Conservation (phyloP, 148 eudicot species). For the Fagopyrum esculentum region DNA sequence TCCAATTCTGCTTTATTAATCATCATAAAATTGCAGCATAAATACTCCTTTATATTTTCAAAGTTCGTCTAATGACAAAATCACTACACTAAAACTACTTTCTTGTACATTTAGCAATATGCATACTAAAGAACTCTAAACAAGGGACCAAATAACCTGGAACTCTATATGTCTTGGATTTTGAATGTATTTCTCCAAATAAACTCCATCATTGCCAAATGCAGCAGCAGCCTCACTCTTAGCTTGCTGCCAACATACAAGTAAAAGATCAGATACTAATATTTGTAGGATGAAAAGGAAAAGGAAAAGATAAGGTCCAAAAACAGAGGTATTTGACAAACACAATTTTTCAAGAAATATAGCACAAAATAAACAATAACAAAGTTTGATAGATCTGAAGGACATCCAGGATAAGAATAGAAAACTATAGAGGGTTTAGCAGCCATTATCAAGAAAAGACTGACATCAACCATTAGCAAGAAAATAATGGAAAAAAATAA, state of each 20-base stretch:
- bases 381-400: neutral
- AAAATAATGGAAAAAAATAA: neutral
- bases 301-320: neutral
- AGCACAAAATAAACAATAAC: neutral
- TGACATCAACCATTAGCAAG: neutral
- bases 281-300: neutral
- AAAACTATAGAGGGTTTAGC: neutral
- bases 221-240: slow-evolving; percentile 99
- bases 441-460: neutral
- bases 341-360: neutral
- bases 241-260: slow-evolving; percentile 55
- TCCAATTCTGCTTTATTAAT: too few relatives aligned
- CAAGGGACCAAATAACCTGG: slow-evolving; percentile 48
- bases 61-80: neutral
- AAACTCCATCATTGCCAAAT: slow-evolving; percentile 96
- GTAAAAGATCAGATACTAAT: slow-evolving; percentile 5
- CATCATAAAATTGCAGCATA: neutral
- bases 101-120: neutral
- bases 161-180: slow-evolving; percentile 99
- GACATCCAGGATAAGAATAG: neutral
- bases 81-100: neutral
- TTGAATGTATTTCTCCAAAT: slow-evolving; percentile 79
- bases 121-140: neutral
- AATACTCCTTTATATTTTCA: neutral
- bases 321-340: neutral